These are phyloP conservation scores for Penicillium roqueforti DNA, from an alignment of 495 filamentous ascomycete species.

Conservation along the genomic window DNA sequence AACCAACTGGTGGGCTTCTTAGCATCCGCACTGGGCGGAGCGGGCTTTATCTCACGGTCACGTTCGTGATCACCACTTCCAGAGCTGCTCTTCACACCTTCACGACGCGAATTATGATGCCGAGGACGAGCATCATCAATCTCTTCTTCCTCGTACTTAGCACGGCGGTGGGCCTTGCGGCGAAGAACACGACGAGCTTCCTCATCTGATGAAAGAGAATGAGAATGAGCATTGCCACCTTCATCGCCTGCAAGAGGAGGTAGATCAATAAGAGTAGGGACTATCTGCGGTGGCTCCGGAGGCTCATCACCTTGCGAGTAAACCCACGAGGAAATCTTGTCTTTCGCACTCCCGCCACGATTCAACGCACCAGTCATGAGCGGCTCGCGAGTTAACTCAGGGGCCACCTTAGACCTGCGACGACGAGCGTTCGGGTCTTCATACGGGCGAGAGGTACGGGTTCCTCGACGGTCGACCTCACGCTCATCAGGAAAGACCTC, in stretches of 20 bases:
- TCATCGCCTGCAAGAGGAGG: slow-evolving; percentile 33
- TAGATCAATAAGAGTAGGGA: slow-evolving; percentile 52
- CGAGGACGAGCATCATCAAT: slow-evolving; percentile 35
- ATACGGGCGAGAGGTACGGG: slow-evolving; percentile 21
- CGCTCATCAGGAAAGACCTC: slow-evolving; percentile 19
- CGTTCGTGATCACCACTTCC: slow-evolving; percentile 43
- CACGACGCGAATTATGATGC: slow-evolving; percentile 31
- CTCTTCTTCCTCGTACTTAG: slow-evolving; percentile 42
- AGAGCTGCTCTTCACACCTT: slow-evolving; percentile 37
- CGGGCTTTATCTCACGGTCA: slow-evolving; percentile 35
- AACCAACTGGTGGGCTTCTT: slow-evolving; percentile 49
- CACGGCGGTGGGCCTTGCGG: slow-evolving; percentile 35
- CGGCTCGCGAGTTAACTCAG: slow-evolving; percentile 15
- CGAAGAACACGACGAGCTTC: slow-evolving; percentile 37
- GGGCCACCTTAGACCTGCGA: slow-evolving; percentile 29
- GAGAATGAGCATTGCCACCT: slow-evolving; percentile 27
- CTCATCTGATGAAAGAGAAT: slow-evolving; percentile 42
- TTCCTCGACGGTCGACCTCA: slow-evolving; percentile 18
- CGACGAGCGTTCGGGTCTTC: slow-evolving; percentile 32
- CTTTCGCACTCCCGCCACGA: slow-evolving; percentile 26
- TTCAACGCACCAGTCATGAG: slow-evolving; percentile 29
- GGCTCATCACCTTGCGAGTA: slow-evolving; percentile 52
- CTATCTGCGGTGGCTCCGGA: slow-evolving; percentile 54
- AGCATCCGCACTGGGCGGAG: slow-evolving; percentile 25
- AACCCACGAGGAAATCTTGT: slow-evolving; percentile 61